Percentiles rank a stretch among this genome's conserved stretches.
Evolutionary conservation across 1,284 basidiomycete species (phyloP).

Genomic region (Sporisorium sorghi): DNA sequence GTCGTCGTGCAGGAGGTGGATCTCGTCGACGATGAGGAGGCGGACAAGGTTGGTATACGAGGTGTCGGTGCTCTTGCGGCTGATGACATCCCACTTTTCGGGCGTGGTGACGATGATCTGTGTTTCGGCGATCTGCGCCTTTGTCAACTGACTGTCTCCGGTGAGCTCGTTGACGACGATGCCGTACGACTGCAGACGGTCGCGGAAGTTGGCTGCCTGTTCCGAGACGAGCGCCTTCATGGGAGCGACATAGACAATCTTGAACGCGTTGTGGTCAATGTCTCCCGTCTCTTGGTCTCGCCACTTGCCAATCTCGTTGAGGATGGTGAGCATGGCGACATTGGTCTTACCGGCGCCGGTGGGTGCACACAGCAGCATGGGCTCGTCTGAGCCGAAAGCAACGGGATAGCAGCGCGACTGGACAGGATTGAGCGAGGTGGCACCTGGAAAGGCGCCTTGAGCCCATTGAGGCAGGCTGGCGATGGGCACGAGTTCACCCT

Average conservation of each 20-base stretch:
- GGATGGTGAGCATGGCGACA: conserved; percentile 84
- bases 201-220: conserved; percentile 66
- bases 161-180: conserved; percentile 95
- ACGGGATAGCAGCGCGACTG: conserved; percentile 78
- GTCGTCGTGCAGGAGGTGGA: conserved; percentile 96
- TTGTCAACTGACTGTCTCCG: conserved; percentile 97
- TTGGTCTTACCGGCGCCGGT: conserved; percentile 99
- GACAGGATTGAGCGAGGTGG: conserved; percentile 87
- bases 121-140: conserved; percentile 95
- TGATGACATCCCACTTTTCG: conserved; percentile 97
- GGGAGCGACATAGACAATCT: conserved; percentile 97
- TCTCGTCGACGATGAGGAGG: conserved; percentile 97
- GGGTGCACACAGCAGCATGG: conserved; percentile 94
- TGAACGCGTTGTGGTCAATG: conserved; percentile 92
- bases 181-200: conserved; percentile 84
- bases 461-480: conserved; percentile 86
- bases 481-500: conserved; percentile 80
- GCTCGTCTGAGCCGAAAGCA: conserved; percentile 91
- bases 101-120: conserved; percentile 99
- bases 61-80: conserved; percentile 95
- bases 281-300: conserved; percentile 80
- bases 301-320: conserved; percentile 66
- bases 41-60: conserved; percentile 97
- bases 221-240: conserved; percentile 77
- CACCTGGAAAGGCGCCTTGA: conserved; percentile 70